These are phyloP conservation scores for Didymella keratinophila DNA, from an alignment of 2,329 filamentous ascomycete species.

Conservation along the genomic window DNA sequence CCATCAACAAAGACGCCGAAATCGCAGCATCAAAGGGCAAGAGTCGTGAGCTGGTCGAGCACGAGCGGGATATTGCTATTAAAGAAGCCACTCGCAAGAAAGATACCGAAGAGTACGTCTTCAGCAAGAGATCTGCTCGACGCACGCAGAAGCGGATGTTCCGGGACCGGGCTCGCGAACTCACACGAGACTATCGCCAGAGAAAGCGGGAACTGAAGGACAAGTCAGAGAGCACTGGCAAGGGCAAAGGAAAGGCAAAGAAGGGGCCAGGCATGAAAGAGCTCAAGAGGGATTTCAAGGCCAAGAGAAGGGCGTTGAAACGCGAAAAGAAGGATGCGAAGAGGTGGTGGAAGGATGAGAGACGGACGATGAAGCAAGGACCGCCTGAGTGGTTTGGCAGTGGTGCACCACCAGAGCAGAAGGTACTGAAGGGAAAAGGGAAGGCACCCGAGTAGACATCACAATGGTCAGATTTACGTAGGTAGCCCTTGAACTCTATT, in stretches of 20 bases:
- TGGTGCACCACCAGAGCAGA: slow-evolving; percentile 7
- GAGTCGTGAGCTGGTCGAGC: slow-evolving; percentile 26
- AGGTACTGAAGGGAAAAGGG: slow-evolving; percentile 3
- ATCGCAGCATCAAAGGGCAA: slow-evolving; percentile 35
- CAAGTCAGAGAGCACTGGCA: slow-evolving; percentile 21
- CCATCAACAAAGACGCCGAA: slow-evolving; percentile 34
- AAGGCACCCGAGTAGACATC: background rate
- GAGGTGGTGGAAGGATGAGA: slow-evolving; percentile 30
- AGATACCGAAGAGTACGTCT: slow-evolving; percentile 27
- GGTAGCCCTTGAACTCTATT: no score
- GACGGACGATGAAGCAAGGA: slow-evolving; percentile 17
- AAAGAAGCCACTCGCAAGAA: slow-evolving; percentile 33
- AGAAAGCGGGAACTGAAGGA: slow-evolving; percentile 34
- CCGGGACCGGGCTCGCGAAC: slow-evolving; percentile 20
- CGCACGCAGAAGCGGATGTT: slow-evolving; percentile 23
- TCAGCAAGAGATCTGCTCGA: slow-evolving; percentile 30
- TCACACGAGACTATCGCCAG: slow-evolving; percentile 27
- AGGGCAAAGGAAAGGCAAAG: slow-evolving; percentile 33
- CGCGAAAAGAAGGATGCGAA: slow-evolving; percentile 23
- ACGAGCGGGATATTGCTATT: slow-evolving; percentile 37
- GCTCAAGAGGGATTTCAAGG: slow-evolving; percentile 33
- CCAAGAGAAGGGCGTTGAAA: slow-evolving; percentile 31
- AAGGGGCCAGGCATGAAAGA: slow-evolving; percentile 35
- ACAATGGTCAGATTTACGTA: background rate
- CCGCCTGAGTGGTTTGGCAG: background rate